These are phyloP conservation scores for Neurospora hispaniola DNA, from an alignment of 495 filamentous ascomycete species.

Conservation along the genomic window DNA sequence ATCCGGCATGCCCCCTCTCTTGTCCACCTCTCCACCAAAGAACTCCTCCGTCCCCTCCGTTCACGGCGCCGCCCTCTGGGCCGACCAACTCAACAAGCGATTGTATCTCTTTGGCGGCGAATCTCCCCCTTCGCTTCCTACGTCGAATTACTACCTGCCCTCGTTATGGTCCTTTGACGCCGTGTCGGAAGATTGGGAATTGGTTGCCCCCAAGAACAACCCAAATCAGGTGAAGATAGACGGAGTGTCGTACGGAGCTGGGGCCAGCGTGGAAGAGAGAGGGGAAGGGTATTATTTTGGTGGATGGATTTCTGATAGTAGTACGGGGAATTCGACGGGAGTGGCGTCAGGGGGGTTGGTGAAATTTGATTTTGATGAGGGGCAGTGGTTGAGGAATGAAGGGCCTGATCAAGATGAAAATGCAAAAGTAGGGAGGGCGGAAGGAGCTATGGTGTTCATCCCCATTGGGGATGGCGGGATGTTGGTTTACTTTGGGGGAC, in stretches of 20 bases:
- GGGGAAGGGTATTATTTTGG: slow-evolving; percentile 28
- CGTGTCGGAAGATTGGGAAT: slow-evolving; percentile 20
- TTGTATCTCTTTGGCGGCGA: slow-evolving; percentile 46
- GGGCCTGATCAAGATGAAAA: not conserved
- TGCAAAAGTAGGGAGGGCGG: slow-evolving; percentile 22
- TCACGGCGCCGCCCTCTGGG: slow-evolving; percentile 39
- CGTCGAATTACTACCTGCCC: slow-evolving; percentile 12
- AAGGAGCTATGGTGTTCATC: slow-evolving; percentile 37
- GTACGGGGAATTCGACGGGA: not conserved
- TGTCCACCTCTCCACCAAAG: slow-evolving; percentile 37
- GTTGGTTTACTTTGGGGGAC: slow-evolving; percentile 43
- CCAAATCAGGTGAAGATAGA: not conserved
- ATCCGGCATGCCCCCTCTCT: slow-evolving; percentile 36
- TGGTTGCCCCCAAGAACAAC: not conserved
- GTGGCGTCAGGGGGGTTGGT: not conserved
- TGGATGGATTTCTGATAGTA: slow-evolving; percentile 34
- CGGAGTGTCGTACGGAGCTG: slow-evolving; percentile 18
- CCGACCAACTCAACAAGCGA: slow-evolving; percentile 41
- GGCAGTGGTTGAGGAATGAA: not conserved
- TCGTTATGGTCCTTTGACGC: slow-evolving; percentile 37
- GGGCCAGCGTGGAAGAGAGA: slow-evolving; percentile 9
- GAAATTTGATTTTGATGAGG: not conserved
- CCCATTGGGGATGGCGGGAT: slow-evolving; percentile 43
- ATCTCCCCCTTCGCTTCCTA: not conserved
- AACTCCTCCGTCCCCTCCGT: slow-evolving; percentile 34